Conservation (phyloP, 371 early-diverging fungal genomes). For the Mortierella sp. region DNA sequence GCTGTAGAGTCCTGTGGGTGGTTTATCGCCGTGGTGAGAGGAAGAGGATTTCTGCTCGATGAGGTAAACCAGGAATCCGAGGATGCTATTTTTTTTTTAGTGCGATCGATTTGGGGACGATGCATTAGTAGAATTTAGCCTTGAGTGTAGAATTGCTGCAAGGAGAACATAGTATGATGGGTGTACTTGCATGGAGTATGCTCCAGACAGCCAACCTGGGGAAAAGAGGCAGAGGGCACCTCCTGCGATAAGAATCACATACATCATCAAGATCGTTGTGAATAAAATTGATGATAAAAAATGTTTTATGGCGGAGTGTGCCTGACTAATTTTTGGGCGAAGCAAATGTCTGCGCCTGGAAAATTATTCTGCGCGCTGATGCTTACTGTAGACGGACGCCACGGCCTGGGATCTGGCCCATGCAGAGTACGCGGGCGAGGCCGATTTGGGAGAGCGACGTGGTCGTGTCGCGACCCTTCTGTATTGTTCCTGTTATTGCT, state of each 20-base stretch:
- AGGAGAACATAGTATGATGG: no score
- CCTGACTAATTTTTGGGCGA: constrained; percentile 33
- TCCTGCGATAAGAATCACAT: constrained; percentile 25
- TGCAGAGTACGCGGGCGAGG: constrained; percentile 27
- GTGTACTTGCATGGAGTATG: constrained; percentile 33
- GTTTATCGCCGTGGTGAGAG: background rate
- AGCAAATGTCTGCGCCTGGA: no score
- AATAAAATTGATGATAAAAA: background rate
- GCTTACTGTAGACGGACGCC: constrained; percentile 37
- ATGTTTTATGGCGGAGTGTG: background rate
- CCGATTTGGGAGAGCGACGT: constrained; percentile 7
- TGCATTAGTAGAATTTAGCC: no score
- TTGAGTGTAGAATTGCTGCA: no score
- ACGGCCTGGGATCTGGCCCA: constrained; percentile 49
- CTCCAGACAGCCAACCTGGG: constrained; percentile 23
- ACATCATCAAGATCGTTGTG: background rate
- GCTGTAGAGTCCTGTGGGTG: background rate
- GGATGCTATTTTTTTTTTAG: constrained; percentile 8
- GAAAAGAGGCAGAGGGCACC: constrained; percentile 34
- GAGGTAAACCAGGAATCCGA: constrained; percentile 22
- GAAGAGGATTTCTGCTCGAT: constrained; percentile 18
- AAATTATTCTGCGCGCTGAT: background rate
- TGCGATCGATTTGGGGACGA: no score
- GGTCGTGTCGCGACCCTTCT: background rate
- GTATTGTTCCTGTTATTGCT: constrained; percentile 9